Evolutionary conservation across 192 early-diverging fungal species (phyloP).

Genomic region (Funneliformis geosporum): DNA sequence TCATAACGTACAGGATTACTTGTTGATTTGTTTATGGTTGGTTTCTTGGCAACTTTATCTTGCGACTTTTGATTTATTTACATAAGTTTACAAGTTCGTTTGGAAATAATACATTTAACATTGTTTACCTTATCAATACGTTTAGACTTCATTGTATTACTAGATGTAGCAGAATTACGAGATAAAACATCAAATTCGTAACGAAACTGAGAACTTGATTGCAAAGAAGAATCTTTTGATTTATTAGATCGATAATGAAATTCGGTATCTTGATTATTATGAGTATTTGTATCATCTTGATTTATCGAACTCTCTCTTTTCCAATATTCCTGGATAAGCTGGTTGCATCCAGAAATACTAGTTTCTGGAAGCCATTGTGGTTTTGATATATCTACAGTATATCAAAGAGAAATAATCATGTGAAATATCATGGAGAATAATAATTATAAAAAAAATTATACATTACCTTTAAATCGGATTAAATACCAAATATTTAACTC

Average conservation of each 20-base stretch:
- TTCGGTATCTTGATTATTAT: background rate
- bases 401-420: background rate
- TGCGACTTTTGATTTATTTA: background rate
- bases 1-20: background rate
- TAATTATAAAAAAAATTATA: background rate
- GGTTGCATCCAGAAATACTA: background rate
- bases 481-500: background rate
- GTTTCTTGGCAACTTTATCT: background rate
- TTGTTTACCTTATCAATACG: background rate
- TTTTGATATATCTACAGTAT: background rate
- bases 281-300: background rate
- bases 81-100: background rate
- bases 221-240: too few species aligned
- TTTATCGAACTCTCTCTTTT: background rate
- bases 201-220: too few species aligned
- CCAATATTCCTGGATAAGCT: background rate
- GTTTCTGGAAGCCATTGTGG: background rate
- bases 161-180: background rate
- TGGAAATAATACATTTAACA: background rate
- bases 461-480: background rate
- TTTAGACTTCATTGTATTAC: too few species aligned
- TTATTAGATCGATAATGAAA: too few species aligned
- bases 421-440: background rate
- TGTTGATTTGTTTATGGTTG: background rate
- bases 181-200: background rate